Percentiles rank a stretch among this genome's conserved stretches.
Conservation (phyloP, 148 eudicot species). For the Spergularia marina region DNA sequence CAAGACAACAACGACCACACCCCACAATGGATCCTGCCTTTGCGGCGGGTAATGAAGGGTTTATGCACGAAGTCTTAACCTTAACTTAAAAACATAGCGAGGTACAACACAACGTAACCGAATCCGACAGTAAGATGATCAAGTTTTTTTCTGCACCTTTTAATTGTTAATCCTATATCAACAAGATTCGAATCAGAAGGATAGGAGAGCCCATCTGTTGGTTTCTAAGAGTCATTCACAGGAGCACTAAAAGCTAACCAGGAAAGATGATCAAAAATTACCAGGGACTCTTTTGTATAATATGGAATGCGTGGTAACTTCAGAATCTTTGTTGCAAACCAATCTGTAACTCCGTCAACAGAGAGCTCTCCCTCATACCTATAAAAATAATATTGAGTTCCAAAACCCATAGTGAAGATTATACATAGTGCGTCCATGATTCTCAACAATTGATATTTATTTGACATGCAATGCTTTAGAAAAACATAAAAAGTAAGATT, state of each 20-base stretch:
- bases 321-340: constrained; percentile 71
- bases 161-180: neutral
- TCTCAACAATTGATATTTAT: neutral
- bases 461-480: neutral
- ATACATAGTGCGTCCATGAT: neutral
- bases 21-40: too few relatives aligned
- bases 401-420: neutral
- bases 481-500: neutral
- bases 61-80: too few relatives aligned
- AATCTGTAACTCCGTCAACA: constrained; percentile 86
- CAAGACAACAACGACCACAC: neutral
- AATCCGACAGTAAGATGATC: neutral
- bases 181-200: neutral
- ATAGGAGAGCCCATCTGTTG: neutral
- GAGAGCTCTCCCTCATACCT: constrained; percentile 91
- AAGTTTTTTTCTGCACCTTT: neutral
- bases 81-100: too few relatives aligned
- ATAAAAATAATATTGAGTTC: constrained; percentile 10
- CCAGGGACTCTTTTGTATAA: constrained; percentile 81
- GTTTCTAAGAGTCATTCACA: neutral
- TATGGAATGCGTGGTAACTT: constrained; percentile 77
- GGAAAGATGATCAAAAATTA: constrained; percentile 25
- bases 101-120: too few relatives aligned
- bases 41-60: too few relatives aligned
- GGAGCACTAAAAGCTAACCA: neutral